These are phyloP conservation scores for Penicillium samsonianum DNA, from an alignment of 495 filamentous ascomycete species.

Conservation along the genomic window DNA sequence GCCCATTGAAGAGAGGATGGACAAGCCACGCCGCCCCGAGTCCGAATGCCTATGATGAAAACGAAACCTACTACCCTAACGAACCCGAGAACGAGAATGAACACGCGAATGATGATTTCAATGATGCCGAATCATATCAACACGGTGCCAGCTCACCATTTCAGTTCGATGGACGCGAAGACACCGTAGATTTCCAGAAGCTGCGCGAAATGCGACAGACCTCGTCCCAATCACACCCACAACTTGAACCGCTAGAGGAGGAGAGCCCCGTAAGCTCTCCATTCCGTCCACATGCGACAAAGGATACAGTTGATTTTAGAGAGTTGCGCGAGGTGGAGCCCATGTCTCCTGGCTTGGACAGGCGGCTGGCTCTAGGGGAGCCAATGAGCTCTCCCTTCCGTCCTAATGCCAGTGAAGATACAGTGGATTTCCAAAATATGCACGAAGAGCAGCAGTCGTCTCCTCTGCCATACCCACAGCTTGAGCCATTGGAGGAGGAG, in stretches of 20 bases:
- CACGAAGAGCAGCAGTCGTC: constrained; percentile 22
- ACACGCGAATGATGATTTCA: constrained; percentile 21
- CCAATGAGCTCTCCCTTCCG: constrained; percentile 44
- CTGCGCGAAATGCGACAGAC: constrained; percentile 22
- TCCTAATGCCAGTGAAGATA: constrained; percentile 35
- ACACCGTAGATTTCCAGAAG: constrained; percentile 41
- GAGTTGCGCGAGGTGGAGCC: constrained; percentile 25
- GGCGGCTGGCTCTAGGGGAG: constrained; percentile 16
- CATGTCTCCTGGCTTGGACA: constrained; percentile 21
- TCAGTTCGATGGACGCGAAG: constrained; percentile 37
- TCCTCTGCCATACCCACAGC: not conserved
- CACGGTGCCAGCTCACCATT: constrained; percentile 42
- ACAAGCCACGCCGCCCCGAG: constrained; percentile 17
- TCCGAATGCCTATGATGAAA: constrained; percentile 11
- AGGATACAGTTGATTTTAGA: constrained; percentile 37
- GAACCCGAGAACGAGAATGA: constrained; percentile 19
- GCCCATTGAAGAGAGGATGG: constrained; percentile 36
- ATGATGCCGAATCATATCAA: constrained; percentile 26
- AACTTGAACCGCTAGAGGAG: constrained; percentile 1
- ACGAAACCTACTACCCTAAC: constrained; percentile 19
- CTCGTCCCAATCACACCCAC: constrained; percentile 6
- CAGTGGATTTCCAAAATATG: constrained; percentile 33
- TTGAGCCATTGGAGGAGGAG: constrained; percentile 4
- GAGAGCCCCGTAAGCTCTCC: constrained; percentile 39
- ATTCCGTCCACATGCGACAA: constrained; percentile 35